Evolutionary conservation across 106 monocot genomes (phyloP).

Genomic region (Platanthera guangdongensis): DNA sequence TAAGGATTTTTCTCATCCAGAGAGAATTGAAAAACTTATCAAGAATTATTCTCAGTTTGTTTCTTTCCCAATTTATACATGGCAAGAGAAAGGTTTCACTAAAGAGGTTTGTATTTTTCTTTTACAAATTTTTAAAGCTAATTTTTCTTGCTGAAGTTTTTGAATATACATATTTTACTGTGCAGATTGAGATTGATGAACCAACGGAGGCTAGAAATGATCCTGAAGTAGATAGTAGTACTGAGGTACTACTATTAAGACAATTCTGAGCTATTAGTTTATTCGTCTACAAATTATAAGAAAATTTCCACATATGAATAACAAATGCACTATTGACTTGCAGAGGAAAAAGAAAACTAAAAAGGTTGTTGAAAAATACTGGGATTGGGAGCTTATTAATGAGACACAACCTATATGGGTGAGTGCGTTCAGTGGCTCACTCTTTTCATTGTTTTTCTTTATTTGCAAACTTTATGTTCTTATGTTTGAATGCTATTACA

Average conservation of each 20-base stretch:
- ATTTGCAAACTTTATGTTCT: not conserved
- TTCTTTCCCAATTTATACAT: slow-evolving; percentile 90
- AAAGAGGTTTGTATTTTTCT: slow-evolving; percentile 57
- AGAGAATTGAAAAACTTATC: slow-evolving; percentile 86
- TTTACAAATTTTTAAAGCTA: not conserved
- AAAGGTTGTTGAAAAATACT: slow-evolving; percentile 85
- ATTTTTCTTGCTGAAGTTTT: not conserved
- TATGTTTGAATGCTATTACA: slow-evolving; percentile 13
- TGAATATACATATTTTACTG: not conserved
- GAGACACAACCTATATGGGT: slow-evolving; percentile 99
- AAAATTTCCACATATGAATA: not conserved
- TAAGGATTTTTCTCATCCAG: slow-evolving; percentile 89
- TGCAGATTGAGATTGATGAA: slow-evolving; percentile 91
- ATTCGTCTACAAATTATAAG: not conserved
- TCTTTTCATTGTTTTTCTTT: not conserved
- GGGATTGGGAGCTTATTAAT: slow-evolving; percentile 98
- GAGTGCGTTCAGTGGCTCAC: slow-evolving; percentile 6
- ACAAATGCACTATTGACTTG: slow-evolving; percentile 5
- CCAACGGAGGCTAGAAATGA: slow-evolving; percentile 60
- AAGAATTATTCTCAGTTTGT: slow-evolving; percentile 99
- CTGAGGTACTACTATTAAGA: slow-evolving; percentile 50
- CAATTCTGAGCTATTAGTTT: not conserved
- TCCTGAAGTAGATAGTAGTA: slow-evolving; percentile 39
- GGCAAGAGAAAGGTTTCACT: slow-evolving; percentile 95
- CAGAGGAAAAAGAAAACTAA: slow-evolving; percentile 95